Percentiles rank a stretch among this genome's conserved stretches.
Evolutionary conservation across 805 yeast species (phyloP).

Genomic region (Lipomyces yamadae): DNA sequence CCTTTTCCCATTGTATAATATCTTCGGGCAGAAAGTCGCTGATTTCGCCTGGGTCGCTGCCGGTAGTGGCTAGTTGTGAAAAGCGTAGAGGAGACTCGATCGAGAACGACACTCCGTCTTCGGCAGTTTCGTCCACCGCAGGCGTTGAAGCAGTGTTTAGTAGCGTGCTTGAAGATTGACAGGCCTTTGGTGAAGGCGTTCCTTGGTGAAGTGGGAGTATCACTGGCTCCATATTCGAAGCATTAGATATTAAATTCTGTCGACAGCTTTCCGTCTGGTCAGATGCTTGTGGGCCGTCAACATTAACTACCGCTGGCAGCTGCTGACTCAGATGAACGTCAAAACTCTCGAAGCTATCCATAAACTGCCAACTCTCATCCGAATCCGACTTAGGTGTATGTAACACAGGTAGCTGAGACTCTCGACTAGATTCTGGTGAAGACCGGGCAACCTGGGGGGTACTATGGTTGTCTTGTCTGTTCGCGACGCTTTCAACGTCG

Average conservation of each 20-base stretch:
- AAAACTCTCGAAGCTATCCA: conserved; percentile 27
- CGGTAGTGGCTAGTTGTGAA: neutral
- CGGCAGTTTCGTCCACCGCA: neutral
- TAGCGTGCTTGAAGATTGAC: neutral
- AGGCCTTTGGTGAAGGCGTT: neutral
- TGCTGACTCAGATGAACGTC: neutral
- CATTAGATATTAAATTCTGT: neutral
- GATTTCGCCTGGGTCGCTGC: conserved; percentile 10
- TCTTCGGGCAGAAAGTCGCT: conserved; percentile 22
- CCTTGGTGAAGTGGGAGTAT: neutral
- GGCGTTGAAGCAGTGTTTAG: neutral
- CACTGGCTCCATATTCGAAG: no score
- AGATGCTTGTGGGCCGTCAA: neutral
- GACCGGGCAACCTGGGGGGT: neutral
- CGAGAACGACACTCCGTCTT: neutral
- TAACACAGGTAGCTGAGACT: neutral
- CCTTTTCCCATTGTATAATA: conserved; percentile 27
- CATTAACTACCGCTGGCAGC: neutral
- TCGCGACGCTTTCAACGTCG: neutral
- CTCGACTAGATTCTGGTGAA: neutral
- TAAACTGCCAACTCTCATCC: conserved; percentile 19
- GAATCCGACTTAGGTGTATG: conserved; percentile 13
- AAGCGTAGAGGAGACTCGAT: neutral
- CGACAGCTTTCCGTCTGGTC: neutral
- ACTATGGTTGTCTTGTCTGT: neutral